Conservation (phyloP, 2,329 filamentous ascomycete species). For the Aspergillus unguis region DNA sequence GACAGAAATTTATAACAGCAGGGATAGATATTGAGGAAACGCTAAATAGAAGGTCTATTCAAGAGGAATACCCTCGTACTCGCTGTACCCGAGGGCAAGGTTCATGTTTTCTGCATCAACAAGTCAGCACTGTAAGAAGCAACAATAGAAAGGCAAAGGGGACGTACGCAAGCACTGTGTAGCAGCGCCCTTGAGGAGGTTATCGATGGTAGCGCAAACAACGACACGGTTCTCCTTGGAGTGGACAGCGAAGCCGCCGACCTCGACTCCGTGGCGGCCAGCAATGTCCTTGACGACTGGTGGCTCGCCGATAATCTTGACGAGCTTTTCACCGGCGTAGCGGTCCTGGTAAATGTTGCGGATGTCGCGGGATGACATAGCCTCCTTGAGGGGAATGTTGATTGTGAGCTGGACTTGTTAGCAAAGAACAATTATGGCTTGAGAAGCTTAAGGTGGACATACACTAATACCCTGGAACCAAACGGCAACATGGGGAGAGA, state of each 20-base stretch:
- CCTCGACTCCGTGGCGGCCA: constrained; percentile 83
- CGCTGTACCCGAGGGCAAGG: constrained; percentile 78
- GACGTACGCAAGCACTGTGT: constrained; percentile 86
- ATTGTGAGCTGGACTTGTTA: constrained; percentile 67
- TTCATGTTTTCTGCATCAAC: constrained; percentile 77
- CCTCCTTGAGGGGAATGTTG: constrained; percentile 78
- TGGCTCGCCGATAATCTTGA: constrained; percentile 86
- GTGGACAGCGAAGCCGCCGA: constrained; percentile 94
- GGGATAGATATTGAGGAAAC: background rate
- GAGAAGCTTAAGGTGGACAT: constrained; percentile 22
- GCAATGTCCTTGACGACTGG: constrained; percentile 82
- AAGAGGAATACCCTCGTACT: constrained; percentile 81
- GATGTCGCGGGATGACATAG: constrained; percentile 87
- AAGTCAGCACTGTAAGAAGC: constrained; percentile 1
- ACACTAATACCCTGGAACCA: constrained; percentile 94
- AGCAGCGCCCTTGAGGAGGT: constrained; percentile 86
- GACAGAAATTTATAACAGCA: constrained; percentile 7
- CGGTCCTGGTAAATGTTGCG: constrained; percentile 93
- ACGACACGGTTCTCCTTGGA: constrained; percentile 85
- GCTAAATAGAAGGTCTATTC: constrained; percentile 34
- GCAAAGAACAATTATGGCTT: background rate
- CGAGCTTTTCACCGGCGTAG: constrained; percentile 91
- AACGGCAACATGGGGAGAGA: constrained; percentile 89
- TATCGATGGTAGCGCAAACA: constrained; percentile 91
- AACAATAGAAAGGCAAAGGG: background rate